phyloP scores from a whole-genome alignment of 768 basidiomycete species.

The Pleurotus salmoneostramineus region DNA sequence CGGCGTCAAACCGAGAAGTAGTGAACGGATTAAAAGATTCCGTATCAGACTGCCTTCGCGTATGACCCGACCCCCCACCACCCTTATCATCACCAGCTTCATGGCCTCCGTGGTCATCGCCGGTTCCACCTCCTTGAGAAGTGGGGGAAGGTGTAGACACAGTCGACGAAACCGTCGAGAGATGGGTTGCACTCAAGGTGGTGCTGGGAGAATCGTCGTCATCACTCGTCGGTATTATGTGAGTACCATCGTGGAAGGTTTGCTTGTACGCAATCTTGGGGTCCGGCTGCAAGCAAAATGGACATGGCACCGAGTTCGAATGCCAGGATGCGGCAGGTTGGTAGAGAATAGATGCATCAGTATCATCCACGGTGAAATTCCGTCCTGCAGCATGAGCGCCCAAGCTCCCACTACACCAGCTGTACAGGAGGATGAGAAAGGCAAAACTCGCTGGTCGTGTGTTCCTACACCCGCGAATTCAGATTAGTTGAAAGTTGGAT shows the following conservation, averaged over 20 bases:
- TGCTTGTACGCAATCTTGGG: conserved; percentile 15
- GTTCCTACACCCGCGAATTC: background rate
- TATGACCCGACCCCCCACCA: conserved; percentile 7
- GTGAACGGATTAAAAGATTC: conserved; percentile 5
- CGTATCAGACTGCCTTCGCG: background rate
- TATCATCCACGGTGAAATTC: conserved; percentile 35
- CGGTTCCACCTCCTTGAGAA: conserved; percentile 4
- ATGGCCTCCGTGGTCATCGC: conserved; percentile 7
- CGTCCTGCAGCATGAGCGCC: conserved; percentile 16
- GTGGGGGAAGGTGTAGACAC: background rate
- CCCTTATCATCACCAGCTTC: conserved; percentile 8
- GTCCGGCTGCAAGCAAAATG: conserved; percentile 25
- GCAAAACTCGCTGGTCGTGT: conserved; percentile 6
- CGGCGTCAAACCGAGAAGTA: conserved; percentile 19
- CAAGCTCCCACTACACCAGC: conserved; percentile 11
- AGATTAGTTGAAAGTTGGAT: background rate
- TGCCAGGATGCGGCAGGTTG: conserved; percentile 31
- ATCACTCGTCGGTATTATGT: conserved; percentile 14
- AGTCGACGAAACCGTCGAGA: background rate
- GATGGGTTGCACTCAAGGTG: no score
- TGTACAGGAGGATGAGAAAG: conserved; percentile 8
- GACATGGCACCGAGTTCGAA: conserved; percentile 23
- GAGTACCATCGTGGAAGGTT: conserved; percentile 33
- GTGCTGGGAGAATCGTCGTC: conserved; percentile 13
- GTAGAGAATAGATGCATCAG: conserved; percentile 33